Base-by-base conservation (phyloP, 495 filamentous ascomycete genomes). In the Annulohypoxylon moriforme region DNA sequence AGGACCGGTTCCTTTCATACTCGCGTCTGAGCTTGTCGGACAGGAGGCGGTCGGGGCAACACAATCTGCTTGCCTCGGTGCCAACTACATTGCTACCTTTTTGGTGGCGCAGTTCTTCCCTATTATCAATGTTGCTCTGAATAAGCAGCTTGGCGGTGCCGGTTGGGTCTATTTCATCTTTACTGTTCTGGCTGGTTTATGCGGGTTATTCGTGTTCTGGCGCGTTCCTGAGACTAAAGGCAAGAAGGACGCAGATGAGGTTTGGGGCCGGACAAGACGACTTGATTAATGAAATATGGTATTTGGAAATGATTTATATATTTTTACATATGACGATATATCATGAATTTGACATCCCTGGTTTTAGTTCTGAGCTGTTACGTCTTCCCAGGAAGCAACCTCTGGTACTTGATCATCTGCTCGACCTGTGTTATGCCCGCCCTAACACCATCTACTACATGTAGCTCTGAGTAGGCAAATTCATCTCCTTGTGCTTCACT, bases 101-200 rank as follows among this genome's bases (percentile, higher is more conserved):
- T 72, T 94, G 7, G 94, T 99, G 1, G 93, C 94, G 0, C 93
- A 96, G 75, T 95, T 96, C 79, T 98, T 98, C 85, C 94, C 94
- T 0, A 85, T 96, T 44, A 81, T 96, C 64, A 96, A 97, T 72
- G 83, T 89, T 66, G 85, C 84, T 0, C 79, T 97, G 57, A 88
- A 88, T 64, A 72, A 80, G 8, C 75, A 73, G 0, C 74, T 86
- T 29, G 90, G 90, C 0, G 91, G 90, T 0, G 86, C 89, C 4
- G 94, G 94, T 0, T 91, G 89, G 84, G 91, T 94, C 0, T 98
- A 94, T 77, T 97, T 93, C 81, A 82, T 96, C 11, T 98, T 98
- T 77, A 90, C 93, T 0, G 90, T 75, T 1, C 82, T 96, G 67
- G 93, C 93, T 0, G 81, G 82, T 3, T 46, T 93, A 16, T 87